Conservation (phyloP, 2,329 filamentous ascomycete genomes). For the Hypoxylon sp. region DNA sequence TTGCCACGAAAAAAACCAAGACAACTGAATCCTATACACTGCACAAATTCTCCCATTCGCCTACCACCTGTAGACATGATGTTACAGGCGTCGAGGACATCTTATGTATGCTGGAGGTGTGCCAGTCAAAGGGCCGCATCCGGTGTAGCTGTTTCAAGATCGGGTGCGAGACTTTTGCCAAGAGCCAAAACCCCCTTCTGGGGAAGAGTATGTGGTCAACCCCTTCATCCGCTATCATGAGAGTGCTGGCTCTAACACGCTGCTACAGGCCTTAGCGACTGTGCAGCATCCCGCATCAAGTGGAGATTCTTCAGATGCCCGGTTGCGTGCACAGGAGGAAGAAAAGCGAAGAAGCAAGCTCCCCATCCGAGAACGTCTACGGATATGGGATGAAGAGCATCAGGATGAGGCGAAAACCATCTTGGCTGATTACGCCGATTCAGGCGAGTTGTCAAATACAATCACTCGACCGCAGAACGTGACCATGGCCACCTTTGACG, state of each 20-base stretch:
- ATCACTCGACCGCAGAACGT: constrained; percentile 56
- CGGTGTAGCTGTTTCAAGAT: constrained; percentile 25
- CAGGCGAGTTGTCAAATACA: constrained; percentile 54
- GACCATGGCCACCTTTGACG: constrained; percentile 50
- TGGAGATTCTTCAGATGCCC: constrained; percentile 16
- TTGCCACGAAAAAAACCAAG: constrained; percentile 33
- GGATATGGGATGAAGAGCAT: constrained; percentile 60
- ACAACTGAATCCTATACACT: constrained; percentile 11
- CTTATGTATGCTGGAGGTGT: constrained; percentile 55
- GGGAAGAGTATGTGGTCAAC: constrained; percentile 47
- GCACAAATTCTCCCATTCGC: constrained; percentile 1
- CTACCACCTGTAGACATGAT: constrained; percentile 38
- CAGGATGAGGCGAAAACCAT: constrained; percentile 45
- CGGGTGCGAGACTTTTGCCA: constrained; percentile 29
- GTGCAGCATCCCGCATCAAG: constrained; percentile 42
- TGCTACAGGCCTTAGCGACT: constrained; percentile 48
- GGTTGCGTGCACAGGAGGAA: constrained; percentile 9
- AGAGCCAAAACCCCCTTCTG: constrained; percentile 29
- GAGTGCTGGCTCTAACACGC: constrained; percentile 30
- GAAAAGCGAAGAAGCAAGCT: constrained; percentile 11
- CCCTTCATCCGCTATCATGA: background rate
- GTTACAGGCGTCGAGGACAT: constrained; percentile 50
- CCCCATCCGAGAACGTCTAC: constrained; percentile 60
- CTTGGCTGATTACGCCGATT: constrained; percentile 50
- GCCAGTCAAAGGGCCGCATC: constrained; percentile 39